phyloP scores from a whole-genome alignment of 2,329 filamentous ascomycete species.

The Didymella glomerata region DNA sequence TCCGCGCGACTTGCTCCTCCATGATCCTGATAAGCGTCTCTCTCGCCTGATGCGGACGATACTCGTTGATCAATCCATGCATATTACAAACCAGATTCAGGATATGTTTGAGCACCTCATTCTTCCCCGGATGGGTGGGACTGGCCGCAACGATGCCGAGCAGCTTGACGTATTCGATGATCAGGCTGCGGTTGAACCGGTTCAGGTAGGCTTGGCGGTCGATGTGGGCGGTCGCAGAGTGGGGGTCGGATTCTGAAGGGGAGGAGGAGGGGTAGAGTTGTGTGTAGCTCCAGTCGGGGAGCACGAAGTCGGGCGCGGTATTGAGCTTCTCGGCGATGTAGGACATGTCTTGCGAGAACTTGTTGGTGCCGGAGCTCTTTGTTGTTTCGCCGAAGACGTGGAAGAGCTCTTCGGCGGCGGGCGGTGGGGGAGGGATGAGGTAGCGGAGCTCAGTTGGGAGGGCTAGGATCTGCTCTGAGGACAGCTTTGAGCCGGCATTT shows the following conservation, averaged over 20 bases:
- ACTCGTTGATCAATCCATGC: slow-evolving; percentile 92
- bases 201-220: slow-evolving; percentile 71
- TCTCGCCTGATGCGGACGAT: slow-evolving; percentile 88
- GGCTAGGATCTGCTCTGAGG: slow-evolving; percentile 48
- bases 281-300: slow-evolving; percentile 74
- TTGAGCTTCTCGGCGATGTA: slow-evolving; percentile 41
- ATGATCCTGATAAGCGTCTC: slow-evolving; percentile 88
- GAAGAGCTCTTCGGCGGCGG: slow-evolving; percentile 71
- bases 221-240: slow-evolving; percentile 50
- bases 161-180: slow-evolving; percentile 89
- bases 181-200: slow-evolving; percentile 80
- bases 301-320: slow-evolving; percentile 54
- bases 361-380: slow-evolving; percentile 37
- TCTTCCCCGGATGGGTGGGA: slow-evolving; percentile 69
- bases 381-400: slow-evolving; percentile 76
- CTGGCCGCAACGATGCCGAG: slow-evolving; percentile 74
- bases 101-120: slow-evolving; percentile 78
- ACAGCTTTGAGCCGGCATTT: slow-evolving; percentile 21
- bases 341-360: slow-evolving; percentile 39
- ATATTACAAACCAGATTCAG: slow-evolving; percentile 87
- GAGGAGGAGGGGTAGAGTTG: slow-evolving; percentile 67
- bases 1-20: slow-evolving; percentile 80
- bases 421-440: slow-evolving; percentile 82
- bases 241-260: slow-evolving; percentile 59
- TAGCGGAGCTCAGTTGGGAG: slow-evolving; percentile 76